Evolutionary conservation across 202 grass and related monocot species (phyloP).

Genomic region (Panicum hallii): DNA sequence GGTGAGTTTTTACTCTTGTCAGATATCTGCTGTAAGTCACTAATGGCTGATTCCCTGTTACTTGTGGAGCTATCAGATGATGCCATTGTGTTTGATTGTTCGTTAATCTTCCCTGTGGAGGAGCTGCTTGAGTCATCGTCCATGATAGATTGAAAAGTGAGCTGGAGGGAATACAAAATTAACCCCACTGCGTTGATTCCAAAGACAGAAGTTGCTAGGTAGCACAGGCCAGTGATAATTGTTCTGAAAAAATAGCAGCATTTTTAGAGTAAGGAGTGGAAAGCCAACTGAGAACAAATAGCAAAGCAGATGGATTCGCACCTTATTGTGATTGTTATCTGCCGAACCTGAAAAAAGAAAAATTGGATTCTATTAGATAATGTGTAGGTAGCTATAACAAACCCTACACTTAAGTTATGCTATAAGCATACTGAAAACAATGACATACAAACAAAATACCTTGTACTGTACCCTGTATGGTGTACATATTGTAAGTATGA

Average conservation of each 20-base stretch:
- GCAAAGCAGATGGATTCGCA: constrained; percentile 41
- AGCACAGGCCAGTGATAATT: constrained; percentile 88
- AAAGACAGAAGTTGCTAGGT: constrained; percentile 93
- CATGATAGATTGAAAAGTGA: constrained; percentile 66
- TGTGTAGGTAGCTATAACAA: constrained; percentile 16
- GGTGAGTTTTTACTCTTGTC: constrained; percentile 66
- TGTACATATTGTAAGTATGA: background rate
- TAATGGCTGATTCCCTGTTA: constrained; percentile 49
- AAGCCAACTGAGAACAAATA: constrained; percentile 17
- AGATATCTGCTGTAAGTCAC: constrained; percentile 59
- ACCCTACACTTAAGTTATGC: background rate
- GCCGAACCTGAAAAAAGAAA: constrained; percentile 68
- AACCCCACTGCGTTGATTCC: constrained; percentile 83
- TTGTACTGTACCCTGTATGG: background rate
- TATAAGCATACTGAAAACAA: constrained; percentile 6
- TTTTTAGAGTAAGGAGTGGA: constrained; percentile 19
- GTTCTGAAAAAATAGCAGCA: constrained; percentile 60
- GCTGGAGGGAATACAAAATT: constrained; percentile 75
- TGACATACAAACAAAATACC: background rate
- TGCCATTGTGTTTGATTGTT: constrained; percentile 51
- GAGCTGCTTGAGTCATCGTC: constrained; percentile 50
- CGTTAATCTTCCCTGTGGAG: constrained; percentile 48
- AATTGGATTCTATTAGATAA: constrained; percentile 46
- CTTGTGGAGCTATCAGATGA: constrained; percentile 46
- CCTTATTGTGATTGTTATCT: constrained; percentile 97